phyloP scores from a whole-genome alignment of 495 filamentous ascomycete genomes.

The Bryoglossum gracile region DNA sequence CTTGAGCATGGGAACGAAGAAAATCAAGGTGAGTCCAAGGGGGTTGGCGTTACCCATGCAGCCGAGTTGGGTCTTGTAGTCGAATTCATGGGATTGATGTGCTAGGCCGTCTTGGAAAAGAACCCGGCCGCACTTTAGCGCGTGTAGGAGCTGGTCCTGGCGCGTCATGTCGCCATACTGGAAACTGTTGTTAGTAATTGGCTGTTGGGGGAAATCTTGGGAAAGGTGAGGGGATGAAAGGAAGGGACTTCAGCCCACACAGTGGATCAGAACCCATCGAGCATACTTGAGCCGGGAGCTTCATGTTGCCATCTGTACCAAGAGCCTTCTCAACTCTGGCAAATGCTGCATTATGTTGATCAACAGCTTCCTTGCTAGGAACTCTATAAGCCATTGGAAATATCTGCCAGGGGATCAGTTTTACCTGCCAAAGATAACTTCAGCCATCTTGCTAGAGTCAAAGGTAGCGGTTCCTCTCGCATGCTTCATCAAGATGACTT shows the following conservation, averaged over 20 bases:
- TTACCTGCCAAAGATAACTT: slow-evolving; percentile 1
- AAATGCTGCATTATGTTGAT: background rate
- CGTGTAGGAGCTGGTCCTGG: slow-evolving; percentile 7
- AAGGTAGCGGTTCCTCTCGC: background rate
- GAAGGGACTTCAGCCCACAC: too few species aligned
- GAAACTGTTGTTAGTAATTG: too few species aligned
- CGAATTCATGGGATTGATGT: slow-evolving; percentile 3
- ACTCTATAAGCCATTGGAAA: background rate
- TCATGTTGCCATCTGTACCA: background rate
- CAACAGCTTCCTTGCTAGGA: background rate
- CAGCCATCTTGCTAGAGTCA: slow-evolving; percentile 1
- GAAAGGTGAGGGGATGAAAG: too few species aligned
- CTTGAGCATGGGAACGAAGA: slow-evolving; percentile 54
- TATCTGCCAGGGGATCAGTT: background rate
- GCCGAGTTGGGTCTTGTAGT: slow-evolving; percentile 1
- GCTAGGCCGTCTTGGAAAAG: slow-evolving; percentile 7
- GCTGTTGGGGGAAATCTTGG: too few species aligned
- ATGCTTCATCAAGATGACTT: background rate
- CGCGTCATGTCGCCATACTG: slow-evolving; percentile 3
- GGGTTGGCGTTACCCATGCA: slow-evolving; percentile 5
- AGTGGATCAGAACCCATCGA: too few species aligned
- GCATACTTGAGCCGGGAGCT: too few species aligned
- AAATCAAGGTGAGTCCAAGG: slow-evolving; percentile 4
- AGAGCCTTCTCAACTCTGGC: background rate
- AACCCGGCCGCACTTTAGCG: slow-evolving; percentile 4